Percentiles rank a stretch among this genome's conserved stretches.
Conservation (phyloP, 2,329 filamentous ascomycete genomes). For the Clonostachys rhizophaga region DNA sequence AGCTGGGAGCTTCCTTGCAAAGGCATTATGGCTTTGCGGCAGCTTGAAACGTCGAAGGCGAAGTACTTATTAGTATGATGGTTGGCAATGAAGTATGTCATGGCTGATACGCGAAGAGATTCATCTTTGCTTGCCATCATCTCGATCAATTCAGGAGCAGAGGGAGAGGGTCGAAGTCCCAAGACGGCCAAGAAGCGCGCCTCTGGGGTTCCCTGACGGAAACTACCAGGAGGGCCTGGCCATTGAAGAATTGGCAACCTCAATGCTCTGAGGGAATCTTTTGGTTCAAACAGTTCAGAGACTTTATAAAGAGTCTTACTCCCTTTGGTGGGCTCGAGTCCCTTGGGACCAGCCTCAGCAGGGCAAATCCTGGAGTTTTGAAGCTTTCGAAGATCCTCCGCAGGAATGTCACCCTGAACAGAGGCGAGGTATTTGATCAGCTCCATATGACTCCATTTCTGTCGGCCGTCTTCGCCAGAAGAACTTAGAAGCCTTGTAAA, state of each 20-base stretch:
- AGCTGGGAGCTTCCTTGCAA: constrained; percentile 65
- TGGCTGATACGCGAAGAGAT: constrained; percentile 59
- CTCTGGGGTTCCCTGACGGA: constrained; percentile 62
- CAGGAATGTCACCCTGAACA: constrained; percentile 83
- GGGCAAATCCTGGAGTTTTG: constrained; percentile 77
- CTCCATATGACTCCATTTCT: constrained; percentile 88
- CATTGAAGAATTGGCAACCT: constrained; percentile 76
- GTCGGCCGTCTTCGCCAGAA: constrained; percentile 44
- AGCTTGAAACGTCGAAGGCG: constrained; percentile 51
- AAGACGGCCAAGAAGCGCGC: constrained; percentile 68
- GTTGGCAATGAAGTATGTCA: constrained; percentile 79
- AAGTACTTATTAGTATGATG: constrained; percentile 75
- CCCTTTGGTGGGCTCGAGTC: constrained; percentile 47
- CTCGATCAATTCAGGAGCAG: constrained; percentile 68
- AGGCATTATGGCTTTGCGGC: constrained; percentile 63
- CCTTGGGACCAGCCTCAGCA: constrained; percentile 59
- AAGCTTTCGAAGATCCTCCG: constrained; percentile 74
- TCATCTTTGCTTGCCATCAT: constrained; percentile 66
- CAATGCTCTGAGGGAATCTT: constrained; percentile 63
- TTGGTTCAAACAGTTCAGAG: constrained; percentile 78
- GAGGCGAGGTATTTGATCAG: constrained; percentile 92
- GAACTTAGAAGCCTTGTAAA: constrained; percentile 77
- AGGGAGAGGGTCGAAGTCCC: constrained; percentile 69
- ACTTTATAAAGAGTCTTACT: constrained; percentile 61
- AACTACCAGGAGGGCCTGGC: constrained; percentile 63